Conservation (phyloP, 305 asterid genomes). For the Euphrasia arctica region DNA sequence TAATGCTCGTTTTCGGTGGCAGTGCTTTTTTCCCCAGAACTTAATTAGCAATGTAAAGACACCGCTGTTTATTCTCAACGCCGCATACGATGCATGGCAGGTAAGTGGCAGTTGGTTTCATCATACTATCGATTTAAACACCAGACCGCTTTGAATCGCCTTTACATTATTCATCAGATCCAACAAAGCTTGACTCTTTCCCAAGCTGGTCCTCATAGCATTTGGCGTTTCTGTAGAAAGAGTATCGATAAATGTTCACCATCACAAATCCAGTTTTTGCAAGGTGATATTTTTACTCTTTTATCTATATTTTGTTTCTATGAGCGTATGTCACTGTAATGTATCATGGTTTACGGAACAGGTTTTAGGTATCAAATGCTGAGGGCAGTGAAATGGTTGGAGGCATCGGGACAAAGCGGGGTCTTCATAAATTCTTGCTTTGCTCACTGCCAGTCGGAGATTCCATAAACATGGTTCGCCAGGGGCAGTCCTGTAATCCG, state of each 20-base stretch:
- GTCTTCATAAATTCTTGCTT: too few species aligned
- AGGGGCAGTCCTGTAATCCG: too few species aligned
- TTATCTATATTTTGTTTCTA: slow-evolving; percentile 7
- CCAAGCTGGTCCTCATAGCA: slow-evolving; percentile 65
- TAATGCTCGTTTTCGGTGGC: slow-evolving; percentile 20
- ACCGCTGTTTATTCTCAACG: slow-evolving; percentile 81
- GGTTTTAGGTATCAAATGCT: too few species aligned
- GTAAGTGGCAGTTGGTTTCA: slow-evolving; percentile 32
- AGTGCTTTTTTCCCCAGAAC: slow-evolving; percentile 99
- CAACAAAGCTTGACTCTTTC: slow-evolving; percentile 73
- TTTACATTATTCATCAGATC: slow-evolving; percentile 43
- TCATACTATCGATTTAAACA: neutral
- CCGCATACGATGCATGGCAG: slow-evolving; percentile 99
- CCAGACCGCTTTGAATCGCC: too few species aligned
- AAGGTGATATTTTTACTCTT: slow-evolving; percentile 39
- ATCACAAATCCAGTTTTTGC: slow-evolving; percentile 42
- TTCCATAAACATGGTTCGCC: too few species aligned
- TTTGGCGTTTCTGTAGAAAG: slow-evolving; percentile 57
- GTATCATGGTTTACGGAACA: too few species aligned
- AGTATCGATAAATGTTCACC: slow-evolving; percentile 53
- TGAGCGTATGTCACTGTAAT: too few species aligned
- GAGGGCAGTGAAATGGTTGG: too few species aligned
- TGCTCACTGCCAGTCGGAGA: too few species aligned
- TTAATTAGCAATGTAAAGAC: slow-evolving; percentile 58
- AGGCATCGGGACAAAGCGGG: too few species aligned